These are phyloP conservation scores for Fomitopsis betulina DNA, from an alignment of 1,284 basidiomycete species.

Conservation along the genomic window DNA sequence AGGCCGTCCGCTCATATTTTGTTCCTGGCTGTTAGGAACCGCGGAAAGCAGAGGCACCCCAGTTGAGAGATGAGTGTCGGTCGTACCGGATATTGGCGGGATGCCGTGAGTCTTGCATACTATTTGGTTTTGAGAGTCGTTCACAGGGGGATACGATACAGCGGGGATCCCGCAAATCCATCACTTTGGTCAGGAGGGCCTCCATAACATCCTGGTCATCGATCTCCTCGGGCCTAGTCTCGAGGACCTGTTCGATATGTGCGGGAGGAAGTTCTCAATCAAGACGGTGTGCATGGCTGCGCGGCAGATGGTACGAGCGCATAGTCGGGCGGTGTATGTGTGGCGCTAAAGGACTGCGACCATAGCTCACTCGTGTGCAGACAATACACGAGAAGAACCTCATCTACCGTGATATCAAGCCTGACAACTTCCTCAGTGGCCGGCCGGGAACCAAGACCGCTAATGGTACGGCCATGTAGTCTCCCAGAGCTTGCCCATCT, in stretches of 20 bases:
- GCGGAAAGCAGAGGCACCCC: conserved; percentile 93
- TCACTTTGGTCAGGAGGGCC: conserved; percentile 96
- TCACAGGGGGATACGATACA: conserved; percentile 26
- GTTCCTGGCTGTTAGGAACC: conserved; percentile 63
- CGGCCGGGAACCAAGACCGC: conserved; percentile 84
- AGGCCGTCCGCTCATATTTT: conserved; percentile 3
- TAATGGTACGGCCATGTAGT: conserved; percentile 47
- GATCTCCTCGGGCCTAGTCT: conserved; percentile 91
- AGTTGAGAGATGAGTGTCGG: conserved; percentile 94
- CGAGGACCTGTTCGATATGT: conserved; percentile 96
- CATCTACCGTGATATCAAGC: conserved; percentile 97
- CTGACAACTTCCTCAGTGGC: conserved; percentile 95
- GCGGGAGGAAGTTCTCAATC: conserved; percentile 88
- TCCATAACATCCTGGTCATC: conserved; percentile 96
- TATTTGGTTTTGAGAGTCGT: not conserved
- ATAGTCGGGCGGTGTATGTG: not conserved
- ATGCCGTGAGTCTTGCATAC: conserved; percentile 63
- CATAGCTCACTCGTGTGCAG: conserved; percentile 82
- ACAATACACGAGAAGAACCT: conserved; percentile 97
- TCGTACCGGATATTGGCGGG: conserved; percentile 94
- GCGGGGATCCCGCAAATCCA: conserved; percentile 94
- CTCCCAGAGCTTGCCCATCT: not conserved
- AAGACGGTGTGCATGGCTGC: conserved; percentile 98
- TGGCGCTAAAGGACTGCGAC: not conserved
- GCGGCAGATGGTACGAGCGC: conserved; percentile 83